phyloP scores from a whole-genome alignment of 306 rosid genomes.

The Benincasa hispida region DNA sequence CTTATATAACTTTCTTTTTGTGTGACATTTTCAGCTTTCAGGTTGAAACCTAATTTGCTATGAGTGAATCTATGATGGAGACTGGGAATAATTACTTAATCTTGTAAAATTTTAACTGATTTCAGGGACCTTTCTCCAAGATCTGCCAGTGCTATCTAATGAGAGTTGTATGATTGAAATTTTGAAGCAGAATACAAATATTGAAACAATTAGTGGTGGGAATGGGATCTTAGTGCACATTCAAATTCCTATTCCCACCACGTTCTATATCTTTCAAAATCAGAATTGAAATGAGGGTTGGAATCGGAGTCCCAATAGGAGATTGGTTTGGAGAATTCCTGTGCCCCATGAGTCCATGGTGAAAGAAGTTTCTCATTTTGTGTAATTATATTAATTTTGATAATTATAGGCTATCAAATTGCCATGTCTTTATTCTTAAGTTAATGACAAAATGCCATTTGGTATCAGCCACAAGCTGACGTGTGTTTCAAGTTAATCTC shows the following conservation, averaged over 20 bases:
- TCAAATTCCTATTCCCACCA: not conserved
- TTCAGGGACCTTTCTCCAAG: not conserved
- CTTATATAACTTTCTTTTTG: not conserved
- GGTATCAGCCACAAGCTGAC: no score
- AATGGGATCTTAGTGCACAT: not conserved
- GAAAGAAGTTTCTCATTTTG: not conserved
- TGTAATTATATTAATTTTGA: not conserved
- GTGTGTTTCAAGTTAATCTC: no score
- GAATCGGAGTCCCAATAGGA: not conserved
- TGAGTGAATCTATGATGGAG: not conserved
- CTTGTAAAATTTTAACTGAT: not conserved
- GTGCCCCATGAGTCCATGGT: not conserved
- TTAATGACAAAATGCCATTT: no score
- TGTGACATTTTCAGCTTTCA: not conserved
- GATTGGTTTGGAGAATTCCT: not conserved
- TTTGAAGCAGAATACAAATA: not conserved
- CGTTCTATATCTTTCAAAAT: not conserved
- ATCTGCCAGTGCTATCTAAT: not conserved
- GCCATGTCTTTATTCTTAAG: no score
- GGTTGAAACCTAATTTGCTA: not conserved
- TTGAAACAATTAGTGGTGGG: not conserved
- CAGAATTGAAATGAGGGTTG: not conserved
- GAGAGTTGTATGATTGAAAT: not conserved
- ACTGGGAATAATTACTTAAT: not conserved
- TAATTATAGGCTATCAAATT: no score